Base-by-base conservation (phyloP, 2,329 filamentous ascomycete genomes). In the Phaeoacremonium minimum region DNA sequence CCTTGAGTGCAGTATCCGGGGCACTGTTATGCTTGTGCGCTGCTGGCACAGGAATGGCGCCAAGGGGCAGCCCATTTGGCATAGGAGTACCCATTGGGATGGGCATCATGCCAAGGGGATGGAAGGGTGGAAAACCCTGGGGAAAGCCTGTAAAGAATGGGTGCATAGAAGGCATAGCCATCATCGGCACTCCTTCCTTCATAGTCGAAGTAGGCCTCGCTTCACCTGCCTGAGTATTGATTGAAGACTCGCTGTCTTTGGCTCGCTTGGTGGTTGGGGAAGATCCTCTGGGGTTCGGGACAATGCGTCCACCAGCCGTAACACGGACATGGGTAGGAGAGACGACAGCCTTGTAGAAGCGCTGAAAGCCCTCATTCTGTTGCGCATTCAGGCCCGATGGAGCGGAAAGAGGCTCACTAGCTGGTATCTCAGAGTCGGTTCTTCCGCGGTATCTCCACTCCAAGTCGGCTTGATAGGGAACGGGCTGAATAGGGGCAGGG, bases 281-380 rank as follows among this genome's bases (percentile, higher is more conserved):
- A 5, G 63, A 60, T 9, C 63, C 68, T 30, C 77, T 69, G 20
- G 70, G 80, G 48, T 83, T 83, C 33, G 78, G 79, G 2, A 84
- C 80, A 47, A 84, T 83, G 26, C 77, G 69, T 29, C 80, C 80
- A 40, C 80, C 78, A 41, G 80, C 80, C 15, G 80, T 84, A 33
- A 84, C 80, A 13, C 80, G 74, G 43, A 83, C 72, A 53, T 83
- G 77, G 12, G 77, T 80, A 7, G 80, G 80, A 20, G 80, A 84
- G 5, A 77, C 70, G n/a, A 83, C 80, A 9, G 79, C 77, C 51
- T 80, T 78, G 60, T 79, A 83, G 51, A 84, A 84, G 35, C 73
- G 68, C 53, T 80, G 73, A 46, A 84, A 84, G n/a, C 80, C 80
- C 52, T 83, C 77, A 20, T 70, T 71, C 46, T 74, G 71, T 52